Base-by-base conservation (phyloP, 2,329 filamentous ascomycete genomes). In the Nemania sp. region DNA sequence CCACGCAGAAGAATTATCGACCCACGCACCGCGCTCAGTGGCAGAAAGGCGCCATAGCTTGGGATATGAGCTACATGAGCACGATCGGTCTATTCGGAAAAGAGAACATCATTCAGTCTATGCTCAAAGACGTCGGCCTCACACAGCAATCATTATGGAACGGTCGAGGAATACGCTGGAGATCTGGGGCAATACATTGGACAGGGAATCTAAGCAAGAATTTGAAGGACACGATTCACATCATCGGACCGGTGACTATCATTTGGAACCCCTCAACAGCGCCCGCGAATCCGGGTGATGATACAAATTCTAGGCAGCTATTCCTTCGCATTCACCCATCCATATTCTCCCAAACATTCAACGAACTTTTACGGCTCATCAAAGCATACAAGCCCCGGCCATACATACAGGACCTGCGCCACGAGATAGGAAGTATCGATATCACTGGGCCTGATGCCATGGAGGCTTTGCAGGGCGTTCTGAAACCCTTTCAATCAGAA, bases 61-160 rank as follows among this genome's bases (percentile, higher is more conserved):
- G 93, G 91, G 94, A 99, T 72, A 90, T 85, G 77, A 97, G 92
- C 69, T 99, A 97, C 69, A 88, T 94, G 76, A 89, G 90, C 62
- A 96, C 91, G 1, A 88, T 97, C 60, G 81, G 86, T 12, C 69
- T 97, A 3, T 86, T 87, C 61, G 94, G 92, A 0, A 74, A 77
- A 12, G 75, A 82, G 34, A 71, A 75, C 24, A 86, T 86, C 48
- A 74, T 96, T 34, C 77, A 85, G 50, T 80, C 81, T 31, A 76
- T 93, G 8, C 69, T 97, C 28, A 83, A 77, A 64, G 79, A 77
- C 5, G 63, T 96, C 2, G 86, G 88, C 1, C 71, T 91, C 39
- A 75, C 75, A 1, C 78, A 83, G 17, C 77, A 83, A 12, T 77
- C 80, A 14, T 73, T 83, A 20, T 90, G 86, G 83, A 82, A 80